phyloP scores from a whole-genome alignment of 306 rosid species.

The Senna tora region DNA sequence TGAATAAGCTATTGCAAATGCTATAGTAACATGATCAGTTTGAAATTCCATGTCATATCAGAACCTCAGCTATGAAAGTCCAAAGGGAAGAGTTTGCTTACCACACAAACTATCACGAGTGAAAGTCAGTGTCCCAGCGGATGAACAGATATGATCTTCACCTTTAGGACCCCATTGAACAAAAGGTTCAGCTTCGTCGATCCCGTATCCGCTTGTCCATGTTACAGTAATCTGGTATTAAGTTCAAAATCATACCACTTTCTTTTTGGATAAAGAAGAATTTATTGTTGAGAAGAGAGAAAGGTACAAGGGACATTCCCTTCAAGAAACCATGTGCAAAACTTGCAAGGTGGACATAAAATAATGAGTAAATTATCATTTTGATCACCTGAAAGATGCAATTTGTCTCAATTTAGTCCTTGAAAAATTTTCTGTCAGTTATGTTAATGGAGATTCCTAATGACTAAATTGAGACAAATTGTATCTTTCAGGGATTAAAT shows the following conservation, averaged over 20 bases:
- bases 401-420: too few relatives aligned
- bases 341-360: too few relatives aligned
- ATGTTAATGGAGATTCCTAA: too few relatives aligned
- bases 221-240: constrained; percentile 77
- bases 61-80: background rate
- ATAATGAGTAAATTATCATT: too few relatives aligned
- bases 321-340: too few relatives aligned
- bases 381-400: too few relatives aligned
- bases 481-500: too few relatives aligned
- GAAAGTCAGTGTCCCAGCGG: constrained; percentile 76
- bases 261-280: background rate
- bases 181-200: constrained; percentile 70
- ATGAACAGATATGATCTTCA: constrained; percentile 52
- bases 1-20: background rate
- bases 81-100: constrained; percentile 45
- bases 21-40: background rate
- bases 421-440: too few relatives aligned
- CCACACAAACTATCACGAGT: constrained; percentile 77
- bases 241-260: background rate
- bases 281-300: too few relatives aligned
- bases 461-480: too few relatives aligned
- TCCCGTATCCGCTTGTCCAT: constrained; percentile 94
- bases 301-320: too few relatives aligned
- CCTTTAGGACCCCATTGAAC: constrained; percentile 82
- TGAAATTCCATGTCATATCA: constrained; percentile 3